A percentile compares a stretch with the other conserved stretches of the same genome.
phyloP scores from a whole-genome alignment of 2,329 filamentous ascomycete genomes.

The Gnomoniopsis sp. region DNA sequence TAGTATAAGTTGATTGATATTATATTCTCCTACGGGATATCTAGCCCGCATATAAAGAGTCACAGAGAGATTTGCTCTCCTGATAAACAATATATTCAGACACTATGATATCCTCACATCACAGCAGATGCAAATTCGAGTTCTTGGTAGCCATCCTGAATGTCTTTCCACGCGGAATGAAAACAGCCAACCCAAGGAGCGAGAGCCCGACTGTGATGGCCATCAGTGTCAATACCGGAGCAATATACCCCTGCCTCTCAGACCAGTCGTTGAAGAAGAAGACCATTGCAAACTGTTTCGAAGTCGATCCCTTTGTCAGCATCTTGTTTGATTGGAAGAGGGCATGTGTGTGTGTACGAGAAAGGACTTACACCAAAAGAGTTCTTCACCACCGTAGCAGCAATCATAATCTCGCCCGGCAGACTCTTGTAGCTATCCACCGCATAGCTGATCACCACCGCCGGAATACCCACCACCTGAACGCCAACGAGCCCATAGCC shows the following conservation, averaged over 20 bases:
- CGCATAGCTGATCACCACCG: conserved; percentile 55
- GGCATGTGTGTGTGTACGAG: background rate
- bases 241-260: conserved; percentile 23
- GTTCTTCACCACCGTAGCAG: conserved; percentile 63
- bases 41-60: too few relatives aligned
- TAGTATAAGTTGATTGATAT: too few relatives aligned
- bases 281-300: conserved; percentile 28
- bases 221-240: conserved; percentile 26
- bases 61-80: too few relatives aligned
- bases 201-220: conserved; percentile 25
- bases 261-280: conserved; percentile 29
- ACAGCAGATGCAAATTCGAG: conserved; percentile 26
- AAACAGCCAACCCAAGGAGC: conserved; percentile 25
- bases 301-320: background rate
- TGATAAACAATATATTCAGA: background rate
- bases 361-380: conserved; percentile 32
- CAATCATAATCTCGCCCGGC: conserved; percentile 57
- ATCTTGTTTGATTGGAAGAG: background rate
- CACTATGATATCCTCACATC: background rate
- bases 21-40: too few relatives aligned
- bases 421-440: conserved; percentile 57
- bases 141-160: conserved; percentile 29
- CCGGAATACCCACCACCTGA: conserved; percentile 46
- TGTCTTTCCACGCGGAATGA: conserved; percentile 27
- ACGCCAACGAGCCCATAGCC: conserved; percentile 36